Evolutionary conservation across 169 alveolate species (phyloP).

Genomic region (Cryptosporidium meleagridis): DNA sequence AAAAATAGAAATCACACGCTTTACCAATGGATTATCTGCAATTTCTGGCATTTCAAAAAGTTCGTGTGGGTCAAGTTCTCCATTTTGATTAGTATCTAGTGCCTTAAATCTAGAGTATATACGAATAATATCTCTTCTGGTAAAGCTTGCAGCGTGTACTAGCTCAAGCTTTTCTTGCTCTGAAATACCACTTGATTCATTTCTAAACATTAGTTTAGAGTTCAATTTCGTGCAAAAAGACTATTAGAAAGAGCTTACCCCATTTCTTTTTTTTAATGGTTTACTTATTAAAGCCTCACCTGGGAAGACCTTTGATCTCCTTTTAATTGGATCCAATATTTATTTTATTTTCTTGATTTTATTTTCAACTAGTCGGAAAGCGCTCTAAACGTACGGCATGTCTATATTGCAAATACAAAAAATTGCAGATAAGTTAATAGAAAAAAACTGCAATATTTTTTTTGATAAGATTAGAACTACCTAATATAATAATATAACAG

Average conservation of each 20-base stretch:
- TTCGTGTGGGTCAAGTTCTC: slow-evolving; percentile 94
- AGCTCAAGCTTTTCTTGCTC: slow-evolving; percentile 83
- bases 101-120: slow-evolving; percentile 91
- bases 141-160: slow-evolving; percentile 89
- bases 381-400: slow-evolving; percentile 14
- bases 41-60: slow-evolving; percentile 95
- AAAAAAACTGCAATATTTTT: neutral
- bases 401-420: neutral
- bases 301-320: neutral
- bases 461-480: neutral
- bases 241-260: neutral
- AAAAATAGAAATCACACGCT: slow-evolving; percentile 93
- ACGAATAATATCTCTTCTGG: slow-evolving; percentile 91
- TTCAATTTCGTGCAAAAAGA: neutral
- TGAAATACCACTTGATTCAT: slow-evolving; percentile 48
- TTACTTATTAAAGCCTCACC: neutral
- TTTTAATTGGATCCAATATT: neutral
- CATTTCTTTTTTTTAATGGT: neutral
- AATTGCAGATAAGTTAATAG: neutral
- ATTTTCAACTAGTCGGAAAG: slow-evolving; percentile 2
- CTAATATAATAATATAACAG: neutral
- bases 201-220: slow-evolving; percentile 7
- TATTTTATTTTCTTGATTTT: neutral
- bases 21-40: slow-evolving; percentile 95
- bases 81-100: slow-evolving; percentile 92